Conservation (phyloP, 805 yeast genomes). For the Saccharomycopsis oosterbeekiorum region DNA sequence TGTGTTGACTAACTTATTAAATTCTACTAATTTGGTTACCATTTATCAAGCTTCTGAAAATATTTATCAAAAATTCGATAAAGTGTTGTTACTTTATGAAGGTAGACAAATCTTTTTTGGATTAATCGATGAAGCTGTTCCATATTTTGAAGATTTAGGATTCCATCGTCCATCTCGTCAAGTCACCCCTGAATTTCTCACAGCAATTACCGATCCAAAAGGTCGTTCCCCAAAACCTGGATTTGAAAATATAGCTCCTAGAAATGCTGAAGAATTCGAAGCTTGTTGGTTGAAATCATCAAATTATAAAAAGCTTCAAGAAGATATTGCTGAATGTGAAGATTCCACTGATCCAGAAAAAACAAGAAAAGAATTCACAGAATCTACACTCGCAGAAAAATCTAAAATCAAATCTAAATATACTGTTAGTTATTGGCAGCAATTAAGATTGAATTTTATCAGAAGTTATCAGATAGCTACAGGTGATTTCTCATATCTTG, state of each 20-base stretch:
- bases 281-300: constrained; percentile 45
- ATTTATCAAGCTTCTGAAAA: constrained; percentile 63
- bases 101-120: constrained; percentile 62
- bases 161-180: constrained; percentile 54
- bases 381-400: constrained; percentile 32
- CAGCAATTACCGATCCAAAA: constrained; percentile 58
- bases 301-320: constrained; percentile 31
- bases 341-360: constrained; percentile 23
- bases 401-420: constrained; percentile 31
- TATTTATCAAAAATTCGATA: constrained; percentile 54
- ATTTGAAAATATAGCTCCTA: constrained; percentile 43
- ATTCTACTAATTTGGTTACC: constrained; percentile 53
- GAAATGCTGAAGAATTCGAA: constrained; percentile 53
- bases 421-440: constrained; percentile 36
- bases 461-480: constrained; percentile 46
- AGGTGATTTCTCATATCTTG: constrained; percentile 47
- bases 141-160: constrained; percentile 57
- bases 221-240: constrained; percentile 46
- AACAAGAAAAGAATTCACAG: constrained; percentile 28
- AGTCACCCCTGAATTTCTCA: constrained; percentile 62
- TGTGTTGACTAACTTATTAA: constrained; percentile 44
- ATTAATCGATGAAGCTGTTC: constrained; percentile 41
- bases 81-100: constrained; percentile 47
- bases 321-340: constrained; percentile 38
- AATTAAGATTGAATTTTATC: constrained; percentile 36